Conservation (phyloP, 2,329 filamentous ascomycete species). For the Geosmithia morbida region DNA sequence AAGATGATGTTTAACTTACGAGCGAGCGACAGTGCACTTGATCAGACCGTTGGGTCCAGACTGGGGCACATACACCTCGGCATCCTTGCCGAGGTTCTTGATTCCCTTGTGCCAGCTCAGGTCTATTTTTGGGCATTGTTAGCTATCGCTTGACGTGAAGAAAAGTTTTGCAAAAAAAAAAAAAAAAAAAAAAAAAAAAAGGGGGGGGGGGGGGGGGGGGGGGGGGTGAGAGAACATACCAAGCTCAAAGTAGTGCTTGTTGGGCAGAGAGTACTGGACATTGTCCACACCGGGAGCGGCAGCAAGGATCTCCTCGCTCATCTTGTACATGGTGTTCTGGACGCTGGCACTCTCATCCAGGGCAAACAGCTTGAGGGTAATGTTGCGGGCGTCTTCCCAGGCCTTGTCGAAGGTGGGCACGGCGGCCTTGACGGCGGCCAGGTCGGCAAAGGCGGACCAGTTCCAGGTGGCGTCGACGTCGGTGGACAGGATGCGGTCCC, state of each 20-base stretch:
- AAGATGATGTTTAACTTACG: too few species aligned
- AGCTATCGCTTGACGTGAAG: not conserved
- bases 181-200: too few species aligned
- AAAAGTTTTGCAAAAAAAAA: too few species aligned
- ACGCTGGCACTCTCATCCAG: slow-evolving; percentile 84
- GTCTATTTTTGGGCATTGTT: slow-evolving; percentile 34
- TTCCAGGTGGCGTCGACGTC: slow-evolving; percentile 79
- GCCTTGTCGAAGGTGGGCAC: slow-evolving; percentile 61
- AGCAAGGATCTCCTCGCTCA: slow-evolving; percentile 76
- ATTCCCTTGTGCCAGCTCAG: slow-evolving; percentile 91
- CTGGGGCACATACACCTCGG: slow-evolving; percentile 90
- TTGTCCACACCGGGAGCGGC: slow-evolving; percentile 55
- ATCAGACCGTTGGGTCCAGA: slow-evolving; percentile 90
- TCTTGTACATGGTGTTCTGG: slow-evolving; percentile 98
- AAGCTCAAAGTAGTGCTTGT: slow-evolving; percentile 98
- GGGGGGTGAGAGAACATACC: slow-evolving; percentile 34
- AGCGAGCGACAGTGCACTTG: slow-evolving; percentile 71
- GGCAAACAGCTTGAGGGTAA: slow-evolving; percentile 87
- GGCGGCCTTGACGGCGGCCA: slow-evolving; percentile 52
- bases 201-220: too few species aligned
- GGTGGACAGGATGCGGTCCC: slow-evolving; percentile 91
- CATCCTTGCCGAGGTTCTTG: slow-evolving; percentile 91
- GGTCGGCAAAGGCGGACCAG: slow-evolving; percentile 57
- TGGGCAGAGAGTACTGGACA: slow-evolving; percentile 76
- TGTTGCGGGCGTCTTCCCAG: slow-evolving; percentile 62